Percentiles rank a stretch among this genome's conserved stretches.
phyloP scores from a whole-genome alignment of 1,284 basidiomycete species.

The Leucoagaricus sp. region DNA sequence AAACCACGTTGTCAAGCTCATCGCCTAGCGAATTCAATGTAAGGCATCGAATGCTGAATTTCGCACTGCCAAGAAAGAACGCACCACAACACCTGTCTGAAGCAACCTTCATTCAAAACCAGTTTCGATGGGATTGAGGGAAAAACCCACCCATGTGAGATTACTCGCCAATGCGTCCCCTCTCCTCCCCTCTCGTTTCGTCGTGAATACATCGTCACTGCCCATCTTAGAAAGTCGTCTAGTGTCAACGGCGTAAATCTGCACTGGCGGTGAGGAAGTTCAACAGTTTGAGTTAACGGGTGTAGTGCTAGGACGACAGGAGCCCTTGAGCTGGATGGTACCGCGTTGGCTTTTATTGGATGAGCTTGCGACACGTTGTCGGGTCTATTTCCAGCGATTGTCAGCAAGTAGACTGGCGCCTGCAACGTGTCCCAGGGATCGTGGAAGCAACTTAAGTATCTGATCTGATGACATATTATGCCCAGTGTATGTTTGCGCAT shows the following conservation, averaged over 20 bases:
- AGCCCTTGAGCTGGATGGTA: too few species aligned
- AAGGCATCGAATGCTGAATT: background rate
- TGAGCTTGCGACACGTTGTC: too few species aligned
- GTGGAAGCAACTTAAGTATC: too few species aligned
- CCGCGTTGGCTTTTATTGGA: too few species aligned
- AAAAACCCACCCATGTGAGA: constrained; percentile 10
- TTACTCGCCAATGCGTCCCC: constrained; percentile 16
- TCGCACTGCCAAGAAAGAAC: background rate
- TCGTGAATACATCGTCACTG: background rate
- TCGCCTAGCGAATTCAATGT: background rate
- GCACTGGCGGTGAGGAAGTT: background rate
- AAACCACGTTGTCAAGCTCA: constrained; percentile 39
- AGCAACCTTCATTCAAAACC: background rate
- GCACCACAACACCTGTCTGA: constrained; percentile 18
- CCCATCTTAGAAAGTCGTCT: too few species aligned
- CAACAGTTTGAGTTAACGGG: too few species aligned
- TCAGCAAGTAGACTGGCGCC: too few species aligned
- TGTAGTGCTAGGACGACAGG: too few species aligned
- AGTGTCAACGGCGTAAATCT: background rate
- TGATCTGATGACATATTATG: too few species aligned
- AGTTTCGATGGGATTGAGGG: background rate
- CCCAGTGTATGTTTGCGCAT: too few species aligned
- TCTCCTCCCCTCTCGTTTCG: constrained; percentile 15
- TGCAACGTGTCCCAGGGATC: too few species aligned
- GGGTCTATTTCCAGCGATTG: too few species aligned